Base-by-base conservation (phyloP, 371 early-diverging fungal genomes). In the Synchytrium microbalum region DNA sequence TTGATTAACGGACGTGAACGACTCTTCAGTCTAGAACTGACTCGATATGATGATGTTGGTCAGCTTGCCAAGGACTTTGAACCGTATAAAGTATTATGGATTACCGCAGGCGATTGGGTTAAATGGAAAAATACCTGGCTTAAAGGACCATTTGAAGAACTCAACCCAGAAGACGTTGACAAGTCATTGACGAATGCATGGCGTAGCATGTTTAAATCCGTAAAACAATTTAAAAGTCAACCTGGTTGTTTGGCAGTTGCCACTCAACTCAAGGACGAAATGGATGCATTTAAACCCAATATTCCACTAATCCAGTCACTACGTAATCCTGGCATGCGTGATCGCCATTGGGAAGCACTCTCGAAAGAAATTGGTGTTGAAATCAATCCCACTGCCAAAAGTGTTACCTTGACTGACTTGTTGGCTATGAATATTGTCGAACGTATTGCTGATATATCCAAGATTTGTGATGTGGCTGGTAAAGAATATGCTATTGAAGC, bases 401-500 rank as follows among this genome's bases (percentile, higher is more conserved):
- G 26, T 13, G 69, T 75, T 33, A 82, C 84, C 10, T 62, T 83
- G 54, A 73, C 74, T 16, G 70, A 79, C 46, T 52, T 82, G 3
- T 64, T 83, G 57, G 71, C 78, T 33, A 73, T 78, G 76, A 70
- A 75, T 32, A 62, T 83, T 8, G 52, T 82, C 26, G 79, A 82
- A 26, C 62, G 67, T 10, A 71, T 83, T 24, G 80, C 77, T 1
- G 59, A 52, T 56, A 80, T 83, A 25, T 68, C 79, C 27, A 82
- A 83, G 62, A 76, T 82, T 0, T 78, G 79, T 64, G 82, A 82
- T 52, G 74, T 74, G 24, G 84, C 84, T 38, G 81, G 77, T 3
- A 83, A 83, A 58, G 84, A 83, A 65, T 83, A 82, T 70, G 73
- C 81, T 1, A 83, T 83, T 54, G 81, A 83, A 66, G 72, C 74